phyloP scores from a whole-genome alignment of 129 eudicot species.

The Erigeron canadensis region DNA sequence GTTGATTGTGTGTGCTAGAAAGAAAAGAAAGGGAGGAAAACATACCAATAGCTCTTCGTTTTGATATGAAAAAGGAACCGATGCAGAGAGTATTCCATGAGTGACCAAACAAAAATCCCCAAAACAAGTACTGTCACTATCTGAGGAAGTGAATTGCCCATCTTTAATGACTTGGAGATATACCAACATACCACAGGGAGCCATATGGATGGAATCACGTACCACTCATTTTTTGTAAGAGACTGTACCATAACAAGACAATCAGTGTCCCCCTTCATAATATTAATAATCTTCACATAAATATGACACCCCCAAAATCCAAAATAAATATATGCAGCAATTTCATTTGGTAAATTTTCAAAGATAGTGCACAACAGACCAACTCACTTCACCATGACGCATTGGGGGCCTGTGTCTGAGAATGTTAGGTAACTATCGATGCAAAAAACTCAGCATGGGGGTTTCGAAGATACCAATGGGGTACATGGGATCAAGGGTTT shows the following conservation, averaged over 20 bases:
- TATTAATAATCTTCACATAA: neutral
- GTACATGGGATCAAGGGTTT: too few species aligned
- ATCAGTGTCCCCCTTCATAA: slow-evolving; percentile 12
- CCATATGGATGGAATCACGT: slow-evolving; percentile 82
- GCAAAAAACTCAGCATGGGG: too few species aligned
- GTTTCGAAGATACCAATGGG: too few species aligned
- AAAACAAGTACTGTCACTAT: slow-evolving; percentile 43
- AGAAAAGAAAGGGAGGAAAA: slow-evolving; percentile 1
- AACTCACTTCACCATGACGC: too few species aligned
- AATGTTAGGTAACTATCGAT: too few species aligned
- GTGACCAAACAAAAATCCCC: slow-evolving; percentile 83
- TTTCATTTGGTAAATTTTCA: too few species aligned
- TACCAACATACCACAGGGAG: slow-evolving; percentile 87
- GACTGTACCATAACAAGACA: slow-evolving; percentile 47
- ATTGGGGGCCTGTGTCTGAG: too few species aligned
- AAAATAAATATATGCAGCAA: slow-evolving; percentile 7
- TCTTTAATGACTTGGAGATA: slow-evolving; percentile 50
- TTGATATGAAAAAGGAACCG: slow-evolving; percentile 94
- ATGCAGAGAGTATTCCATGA: slow-evolving; percentile 79
- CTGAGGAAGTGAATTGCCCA: slow-evolving; percentile 65
- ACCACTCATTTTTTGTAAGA: slow-evolving; percentile 76
- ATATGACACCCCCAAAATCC: neutral
- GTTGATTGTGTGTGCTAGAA: neutral
- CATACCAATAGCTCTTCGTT: slow-evolving; percentile 81
- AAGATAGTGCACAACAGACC: too few species aligned